A percentile compares a stretch with the other conserved stretches of the same genome.
Evolutionary conservation across 2,329 filamentous ascomycete species (phyloP).

Genomic region (Ophiognomonia clavigignenti-juglandacearum): DNA sequence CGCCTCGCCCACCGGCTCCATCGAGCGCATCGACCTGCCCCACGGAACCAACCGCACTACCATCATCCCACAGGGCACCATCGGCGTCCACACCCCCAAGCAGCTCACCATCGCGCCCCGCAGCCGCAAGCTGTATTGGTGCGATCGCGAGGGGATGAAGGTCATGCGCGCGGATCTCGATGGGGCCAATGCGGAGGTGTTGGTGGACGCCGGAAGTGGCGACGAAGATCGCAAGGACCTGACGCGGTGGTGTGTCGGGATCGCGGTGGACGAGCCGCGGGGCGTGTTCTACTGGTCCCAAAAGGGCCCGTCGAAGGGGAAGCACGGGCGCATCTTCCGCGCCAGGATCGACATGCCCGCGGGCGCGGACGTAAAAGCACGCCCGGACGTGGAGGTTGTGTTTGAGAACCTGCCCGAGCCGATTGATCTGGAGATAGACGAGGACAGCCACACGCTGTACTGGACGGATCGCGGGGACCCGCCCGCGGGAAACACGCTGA

Average conservation of each 20-base stretch:
- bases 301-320: constrained; percentile 49
- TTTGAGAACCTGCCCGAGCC: constrained; percentile 45
- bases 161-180: constrained; percentile 35
- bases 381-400: constrained; percentile 38
- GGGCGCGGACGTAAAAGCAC: constrained; percentile 20
- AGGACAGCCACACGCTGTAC: constrained; percentile 39
- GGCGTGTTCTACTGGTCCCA: constrained; percentile 53
- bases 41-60: constrained; percentile 41
- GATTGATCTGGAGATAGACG: constrained; percentile 53
- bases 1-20: constrained; percentile 33
- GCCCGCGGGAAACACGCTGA: constrained; percentile 49
- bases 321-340: constrained; percentile 46
- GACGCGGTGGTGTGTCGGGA: constrained; percentile 50
- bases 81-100: constrained; percentile 42
- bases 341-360: constrained; percentile 37
- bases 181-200: constrained; percentile 31
- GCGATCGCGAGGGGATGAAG: constrained; percentile 38
- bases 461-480: constrained; percentile 59
- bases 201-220: constrained; percentile 25
- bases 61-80: constrained; percentile 35
- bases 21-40: constrained; percentile 31
- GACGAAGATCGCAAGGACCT: constrained; percentile 23
- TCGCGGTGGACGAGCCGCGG: constrained; percentile 40
- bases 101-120: constrained; percentile 31
- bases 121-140: constrained; percentile 33